These are phyloP conservation scores for Boletus insuetus DNA, from an alignment of 768 basidiomycete species.

Conservation along the genomic window DNA sequence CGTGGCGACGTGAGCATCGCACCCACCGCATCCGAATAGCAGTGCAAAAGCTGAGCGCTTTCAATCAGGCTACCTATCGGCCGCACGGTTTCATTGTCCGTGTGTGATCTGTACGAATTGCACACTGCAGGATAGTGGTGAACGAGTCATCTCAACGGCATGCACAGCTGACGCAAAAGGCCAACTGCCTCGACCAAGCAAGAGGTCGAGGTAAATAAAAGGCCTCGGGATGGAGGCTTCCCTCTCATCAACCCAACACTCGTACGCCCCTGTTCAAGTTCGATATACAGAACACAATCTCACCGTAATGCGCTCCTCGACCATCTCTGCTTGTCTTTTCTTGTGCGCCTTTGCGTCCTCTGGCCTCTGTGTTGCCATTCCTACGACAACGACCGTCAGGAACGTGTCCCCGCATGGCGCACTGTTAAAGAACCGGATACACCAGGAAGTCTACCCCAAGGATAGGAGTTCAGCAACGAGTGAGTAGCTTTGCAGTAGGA, in stretches of 20 bases:
- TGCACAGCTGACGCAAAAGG: conserved; percentile 13
- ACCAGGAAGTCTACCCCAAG: conserved; percentile 18
- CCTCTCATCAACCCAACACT: neutral
- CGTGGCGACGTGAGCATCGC: conserved; percentile 5
- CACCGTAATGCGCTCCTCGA: conserved; percentile 17
- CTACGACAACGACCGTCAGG: neutral
- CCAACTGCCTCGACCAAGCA: conserved; percentile 2
- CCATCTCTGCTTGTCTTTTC: conserved; percentile 6
- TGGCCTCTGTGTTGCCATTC: conserved; percentile 14
- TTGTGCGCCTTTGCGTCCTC: conserved; percentile 15
- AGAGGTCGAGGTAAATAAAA: conserved; percentile 11
- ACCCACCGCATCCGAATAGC: conserved; percentile 3
- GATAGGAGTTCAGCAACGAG: neutral
- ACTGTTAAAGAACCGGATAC: conserved; percentile 20
- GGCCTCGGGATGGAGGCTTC: neutral
- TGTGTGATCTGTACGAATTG: neutral
- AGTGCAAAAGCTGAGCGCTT: conserved; percentile 3
- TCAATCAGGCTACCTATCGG: neutral
- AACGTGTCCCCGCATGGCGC: conserved; percentile 4
- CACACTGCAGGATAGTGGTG: neutral
- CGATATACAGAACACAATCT: neutral
- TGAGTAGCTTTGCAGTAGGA: conserved; percentile 4
- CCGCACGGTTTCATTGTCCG: neutral
- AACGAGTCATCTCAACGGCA: neutral
- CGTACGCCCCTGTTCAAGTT: neutral